Evolutionary conservation across 805 yeast genomes (phyloP).

Genomic region (Wickerhamiella spandovensis): DNA sequence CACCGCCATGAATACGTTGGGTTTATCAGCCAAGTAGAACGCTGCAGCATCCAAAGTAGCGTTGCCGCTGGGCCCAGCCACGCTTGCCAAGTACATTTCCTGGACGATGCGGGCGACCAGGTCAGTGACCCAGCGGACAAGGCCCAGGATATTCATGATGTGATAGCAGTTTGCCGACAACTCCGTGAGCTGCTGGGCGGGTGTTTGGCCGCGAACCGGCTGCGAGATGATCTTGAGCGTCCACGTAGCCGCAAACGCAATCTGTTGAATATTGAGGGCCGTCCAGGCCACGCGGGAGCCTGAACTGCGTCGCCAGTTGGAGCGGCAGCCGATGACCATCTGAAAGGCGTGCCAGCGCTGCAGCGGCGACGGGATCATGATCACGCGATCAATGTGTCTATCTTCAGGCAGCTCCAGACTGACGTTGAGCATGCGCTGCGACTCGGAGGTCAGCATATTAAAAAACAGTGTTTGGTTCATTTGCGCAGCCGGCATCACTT

Average conservation of each 20-base stretch:
- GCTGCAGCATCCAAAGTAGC: slow-evolving; percentile 3
- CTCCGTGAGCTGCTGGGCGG: slow-evolving; percentile 32
- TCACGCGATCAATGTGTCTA: slow-evolving; percentile 48
- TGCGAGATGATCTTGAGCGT: slow-evolving; percentile 34
- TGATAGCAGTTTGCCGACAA: slow-evolving; percentile 20
- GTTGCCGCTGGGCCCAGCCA: slow-evolving; percentile 1
- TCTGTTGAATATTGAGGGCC: slow-evolving; percentile 51
- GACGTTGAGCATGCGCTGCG: slow-evolving; percentile 64
- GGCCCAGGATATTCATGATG: slow-evolving; percentile 39
- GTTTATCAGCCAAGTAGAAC: slow-evolving; percentile 1
- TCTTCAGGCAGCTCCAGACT: slow-evolving; percentile 58
- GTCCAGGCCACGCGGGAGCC: slow-evolving; percentile 44
- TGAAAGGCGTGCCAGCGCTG: slow-evolving; percentile 63
- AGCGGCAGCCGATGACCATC: slow-evolving; percentile 42
- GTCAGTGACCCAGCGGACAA: slow-evolving; percentile 77
- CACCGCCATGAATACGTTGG: slow-evolving; percentile 22
- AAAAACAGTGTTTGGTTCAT: slow-evolving; percentile 24
- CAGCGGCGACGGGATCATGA: slow-evolving; percentile 57
- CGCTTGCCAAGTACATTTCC: slow-evolving; percentile 33
- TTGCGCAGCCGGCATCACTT: slow-evolving; percentile 15
- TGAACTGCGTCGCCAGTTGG: slow-evolving; percentile 33
- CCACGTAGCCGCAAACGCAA: slow-evolving; percentile 61
- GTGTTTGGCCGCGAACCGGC: slow-evolving; percentile 9
- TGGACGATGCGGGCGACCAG: slow-evolving; percentile 59
- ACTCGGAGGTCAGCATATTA: slow-evolving; percentile 42